Evolutionary conservation across 306 rosid species (phyloP).

Genomic region (Trifolium subterraneum): DNA sequence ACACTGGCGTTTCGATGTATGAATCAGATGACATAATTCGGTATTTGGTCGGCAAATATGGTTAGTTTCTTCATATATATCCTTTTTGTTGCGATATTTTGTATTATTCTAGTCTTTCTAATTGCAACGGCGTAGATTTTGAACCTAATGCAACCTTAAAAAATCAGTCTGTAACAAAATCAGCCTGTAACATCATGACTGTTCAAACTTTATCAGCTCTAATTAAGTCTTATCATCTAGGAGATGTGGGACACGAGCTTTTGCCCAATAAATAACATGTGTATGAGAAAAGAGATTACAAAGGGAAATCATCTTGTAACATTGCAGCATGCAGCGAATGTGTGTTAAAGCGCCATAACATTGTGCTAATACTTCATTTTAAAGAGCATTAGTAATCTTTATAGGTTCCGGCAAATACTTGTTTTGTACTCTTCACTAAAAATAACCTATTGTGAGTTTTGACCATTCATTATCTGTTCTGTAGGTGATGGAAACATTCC

Average conservation of each 20-base stretch:
- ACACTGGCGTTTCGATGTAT: conserved; percentile 90
- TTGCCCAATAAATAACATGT: neutral
- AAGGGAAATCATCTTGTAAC: conserved; percentile 3
- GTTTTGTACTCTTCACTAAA: neutral
- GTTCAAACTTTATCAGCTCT: neutral
- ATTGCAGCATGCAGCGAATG: neutral
- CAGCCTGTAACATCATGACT: neutral
- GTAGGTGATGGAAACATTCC: conserved; percentile 92
- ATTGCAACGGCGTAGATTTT: neutral
- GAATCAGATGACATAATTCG: conserved; percentile 96
- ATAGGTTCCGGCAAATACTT: conserved; percentile 24
- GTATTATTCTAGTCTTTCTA: conserved; percentile 16
- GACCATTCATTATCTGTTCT: conserved; percentile 37
- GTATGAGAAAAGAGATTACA: neutral
- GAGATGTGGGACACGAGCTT: neutral
- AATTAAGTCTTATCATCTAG: neutral
- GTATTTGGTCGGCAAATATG: conserved; percentile 81
- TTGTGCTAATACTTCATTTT: neutral
- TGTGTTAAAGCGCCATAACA: conserved; percentile 19
- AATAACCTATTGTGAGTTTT: conserved; percentile 21
- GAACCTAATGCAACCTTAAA: neutral
- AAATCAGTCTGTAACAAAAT: neutral
- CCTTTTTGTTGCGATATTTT: conserved; percentile 21
- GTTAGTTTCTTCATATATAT: conserved; percentile 50
- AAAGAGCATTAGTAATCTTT: neutral